These are phyloP conservation scores for Phaseolus coccineus DNA, from an alignment of 331 rosid species.

Conservation along the genomic window DNA sequence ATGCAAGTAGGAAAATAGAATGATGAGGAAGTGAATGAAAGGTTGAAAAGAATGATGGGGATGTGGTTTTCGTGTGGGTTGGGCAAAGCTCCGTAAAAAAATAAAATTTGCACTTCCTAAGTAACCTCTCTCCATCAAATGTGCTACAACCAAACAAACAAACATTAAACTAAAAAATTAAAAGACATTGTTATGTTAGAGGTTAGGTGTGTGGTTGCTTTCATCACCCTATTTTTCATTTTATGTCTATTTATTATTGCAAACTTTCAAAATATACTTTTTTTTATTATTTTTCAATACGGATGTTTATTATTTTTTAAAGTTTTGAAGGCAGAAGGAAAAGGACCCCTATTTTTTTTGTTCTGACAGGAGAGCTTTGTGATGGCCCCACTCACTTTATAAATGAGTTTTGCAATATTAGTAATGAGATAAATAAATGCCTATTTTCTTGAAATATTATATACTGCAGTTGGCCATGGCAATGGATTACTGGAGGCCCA, in stretches of 20 bases:
- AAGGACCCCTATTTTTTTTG: conserved; percentile 49
- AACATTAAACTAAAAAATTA: background rate
- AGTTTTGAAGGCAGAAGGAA: background rate
- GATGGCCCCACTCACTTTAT: conserved; percentile 42
- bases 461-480: background rate
- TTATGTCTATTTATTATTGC: conserved; percentile 9
- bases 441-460: background rate
- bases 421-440: background rate
- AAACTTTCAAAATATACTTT: conserved; percentile 13
- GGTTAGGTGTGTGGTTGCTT: conserved; percentile 65
- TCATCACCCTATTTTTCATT: conserved; percentile 38
- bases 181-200: background rate
- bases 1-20: too few species aligned
- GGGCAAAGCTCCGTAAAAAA: conserved; percentile 45
- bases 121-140: conserved; percentile 37
- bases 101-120: conserved; percentile 54
- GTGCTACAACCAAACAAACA: background rate
- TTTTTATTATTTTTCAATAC: background rate
- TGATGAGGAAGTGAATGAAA: too few species aligned
- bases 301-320: background rate
- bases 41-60: background rate
- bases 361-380: conserved; percentile 47
- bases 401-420: background rate
- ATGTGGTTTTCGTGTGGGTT: conserved; percentile 52
- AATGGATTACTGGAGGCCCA: conserved; percentile 52